These are phyloP conservation scores for Oryza australiensis DNA, from an alignment of 176 grass and related monocot genomes.

Conservation along the genomic window DNA sequence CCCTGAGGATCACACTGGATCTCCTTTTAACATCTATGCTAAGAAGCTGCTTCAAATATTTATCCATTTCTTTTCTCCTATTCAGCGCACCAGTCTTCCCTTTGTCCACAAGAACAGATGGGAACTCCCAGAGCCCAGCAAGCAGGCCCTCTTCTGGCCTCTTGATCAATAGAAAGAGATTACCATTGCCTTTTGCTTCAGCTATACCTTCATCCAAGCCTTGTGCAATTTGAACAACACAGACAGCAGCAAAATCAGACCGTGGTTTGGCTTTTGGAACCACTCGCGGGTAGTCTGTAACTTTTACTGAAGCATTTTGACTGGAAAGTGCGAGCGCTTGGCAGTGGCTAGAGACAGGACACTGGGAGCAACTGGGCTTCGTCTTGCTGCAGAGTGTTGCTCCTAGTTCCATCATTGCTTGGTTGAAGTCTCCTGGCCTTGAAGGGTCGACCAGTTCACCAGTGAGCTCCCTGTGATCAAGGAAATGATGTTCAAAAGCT, in stretches of 20 bases:
- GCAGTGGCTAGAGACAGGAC: slow-evolving; percentile 74
- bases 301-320: slow-evolving; percentile 34
- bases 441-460: slow-evolving; percentile 74
- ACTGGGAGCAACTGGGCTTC: slow-evolving; percentile 67
- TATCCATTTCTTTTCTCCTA: slow-evolving; percentile 77
- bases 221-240: slow-evolving; percentile 72
- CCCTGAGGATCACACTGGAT: slow-evolving; percentile 50
- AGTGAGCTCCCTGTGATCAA: slow-evolving; percentile 64
- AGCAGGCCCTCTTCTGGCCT: slow-evolving; percentile 91
- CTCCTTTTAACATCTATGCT: slow-evolving; percentile 29
- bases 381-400: slow-evolving; percentile 74
- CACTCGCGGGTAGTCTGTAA: slow-evolving; percentile 74
- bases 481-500: slow-evolving; percentile 1
- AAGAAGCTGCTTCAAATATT: slow-evolving; percentile 63
- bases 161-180: slow-evolving; percentile 69
- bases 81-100: slow-evolving; percentile 29
- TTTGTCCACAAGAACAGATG: slow-evolving; percentile 65
- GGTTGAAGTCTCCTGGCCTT: slow-evolving; percentile 96
- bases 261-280: slow-evolving; percentile 80
- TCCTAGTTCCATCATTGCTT: slow-evolving; percentile 97
- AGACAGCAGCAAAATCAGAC: slow-evolving; percentile 73
- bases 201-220: slow-evolving; percentile 10
- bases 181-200: background rate
- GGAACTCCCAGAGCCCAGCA: slow-evolving; percentile 97
- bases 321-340: slow-evolving; percentile 57